A percentile compares a stretch with the other conserved stretches of the same genome.
These are phyloP conservation scores for Orbilia brochopaga DNA, from an alignment of 2,329 filamentous ascomycete genomes.

Conservation along the genomic window DNA sequence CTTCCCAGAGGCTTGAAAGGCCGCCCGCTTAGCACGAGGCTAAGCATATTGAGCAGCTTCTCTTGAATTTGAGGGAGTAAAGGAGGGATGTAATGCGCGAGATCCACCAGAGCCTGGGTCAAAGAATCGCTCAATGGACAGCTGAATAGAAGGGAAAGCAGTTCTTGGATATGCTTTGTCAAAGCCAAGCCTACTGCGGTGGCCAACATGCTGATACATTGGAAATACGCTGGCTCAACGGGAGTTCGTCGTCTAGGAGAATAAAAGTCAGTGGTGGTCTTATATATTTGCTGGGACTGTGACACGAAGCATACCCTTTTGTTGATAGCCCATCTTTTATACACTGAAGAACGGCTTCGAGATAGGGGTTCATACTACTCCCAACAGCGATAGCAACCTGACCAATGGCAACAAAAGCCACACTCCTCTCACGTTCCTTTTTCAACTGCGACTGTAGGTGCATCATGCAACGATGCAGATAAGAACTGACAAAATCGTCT, in stretches of 20 bases:
- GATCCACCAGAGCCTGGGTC: constrained; percentile 93
- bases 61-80: constrained; percentile 93
- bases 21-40: constrained; percentile 87
- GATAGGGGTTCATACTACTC: constrained; percentile 90
- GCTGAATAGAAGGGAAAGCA: constrained; percentile 94
- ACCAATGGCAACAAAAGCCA: constrained; percentile 93
- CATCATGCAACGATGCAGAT: constrained; percentile 95
- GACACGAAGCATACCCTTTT: constrained; percentile 51
- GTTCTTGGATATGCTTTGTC: constrained; percentile 96
- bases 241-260: constrained; percentile 40
- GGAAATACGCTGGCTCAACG: constrained; percentile 58
- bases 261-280: constrained; percentile 6
- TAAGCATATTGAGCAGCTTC: constrained; percentile 89
- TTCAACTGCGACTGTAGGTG: constrained; percentile 93
- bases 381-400: constrained; percentile 96
- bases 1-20: constrained; percentile 92
- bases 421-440: constrained; percentile 82
- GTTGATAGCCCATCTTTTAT: constrained; percentile 74
- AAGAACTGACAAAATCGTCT: constrained; percentile 81
- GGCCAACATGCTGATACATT: constrained; percentile 95
- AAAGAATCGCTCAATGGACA: constrained; percentile 93
- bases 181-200: constrained; percentile 94
- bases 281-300: background rate
- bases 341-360: constrained; percentile 91
- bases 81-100: constrained; percentile 97